phyloP scores from a whole-genome alignment of 495 filamentous ascomycete genomes.

The Penicillium canariense region DNA sequence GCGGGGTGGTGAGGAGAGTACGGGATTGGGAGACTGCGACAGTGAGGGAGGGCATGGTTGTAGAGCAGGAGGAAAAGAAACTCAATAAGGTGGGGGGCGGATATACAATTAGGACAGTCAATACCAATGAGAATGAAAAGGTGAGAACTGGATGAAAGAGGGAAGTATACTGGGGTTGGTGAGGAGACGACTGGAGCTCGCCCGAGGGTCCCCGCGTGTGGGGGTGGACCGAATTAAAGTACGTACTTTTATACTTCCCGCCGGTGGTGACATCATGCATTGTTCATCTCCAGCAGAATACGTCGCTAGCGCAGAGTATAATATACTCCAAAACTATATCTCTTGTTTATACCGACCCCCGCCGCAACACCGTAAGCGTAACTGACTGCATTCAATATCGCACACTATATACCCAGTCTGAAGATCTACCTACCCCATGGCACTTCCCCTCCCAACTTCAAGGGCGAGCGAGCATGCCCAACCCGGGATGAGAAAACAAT shows the following conservation, averaged over 20 bases:
- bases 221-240: too few relatives aligned
- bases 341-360: too few relatives aligned
- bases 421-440: background rate
- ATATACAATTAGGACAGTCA: too few relatives aligned
- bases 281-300: background rate
- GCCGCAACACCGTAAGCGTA: too few relatives aligned
- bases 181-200: too few relatives aligned
- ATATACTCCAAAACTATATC: too few relatives aligned
- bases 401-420: background rate
- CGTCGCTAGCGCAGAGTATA: background rate
- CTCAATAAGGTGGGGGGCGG: too few relatives aligned
- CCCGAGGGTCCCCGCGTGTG: too few relatives aligned
- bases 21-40: conserved; percentile 30
- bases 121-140: too few relatives aligned
- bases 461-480: background rate
- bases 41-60: conserved; percentile 1
- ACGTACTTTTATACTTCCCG: background rate
- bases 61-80: background rate
- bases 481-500: background rate
- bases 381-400: background rate
- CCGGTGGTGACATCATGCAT: background rate
- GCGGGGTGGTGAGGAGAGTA: conserved; percentile 59
- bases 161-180: too few relatives aligned
- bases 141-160: too few relatives aligned
- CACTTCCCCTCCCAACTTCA: background rate